phyloP scores from a whole-genome alignment of 768 basidiomycete species.

The Suillus subaureus region DNA sequence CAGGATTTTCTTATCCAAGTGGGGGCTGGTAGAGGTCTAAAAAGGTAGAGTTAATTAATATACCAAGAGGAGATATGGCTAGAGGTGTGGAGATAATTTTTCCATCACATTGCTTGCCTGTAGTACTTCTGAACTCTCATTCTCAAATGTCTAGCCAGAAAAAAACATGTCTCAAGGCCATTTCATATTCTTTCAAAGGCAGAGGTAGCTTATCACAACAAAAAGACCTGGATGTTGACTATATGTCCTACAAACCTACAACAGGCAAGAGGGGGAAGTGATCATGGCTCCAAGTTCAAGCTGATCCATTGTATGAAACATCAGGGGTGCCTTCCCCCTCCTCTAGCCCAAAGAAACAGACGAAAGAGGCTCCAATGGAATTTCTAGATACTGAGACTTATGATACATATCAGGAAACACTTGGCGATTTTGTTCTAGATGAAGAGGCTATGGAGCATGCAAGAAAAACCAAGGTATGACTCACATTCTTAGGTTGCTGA shows the following conservation, averaged over 20 bases:
- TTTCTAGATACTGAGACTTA: not conserved
- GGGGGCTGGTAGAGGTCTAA: not conserved
- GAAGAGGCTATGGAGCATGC: not conserved
- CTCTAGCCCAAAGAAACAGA: not conserved
- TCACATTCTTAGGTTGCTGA: too few species aligned
- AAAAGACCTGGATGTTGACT: not conserved
- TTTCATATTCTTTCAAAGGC: conserved; percentile 3
- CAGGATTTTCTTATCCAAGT: not conserved
- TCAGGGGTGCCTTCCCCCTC: not conserved
- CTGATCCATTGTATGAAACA: not conserved
- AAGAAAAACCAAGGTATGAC: not conserved
- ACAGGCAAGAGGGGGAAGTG: not conserved
- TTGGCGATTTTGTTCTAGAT: not conserved
- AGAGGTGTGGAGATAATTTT: not conserved
- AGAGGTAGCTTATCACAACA: not conserved
- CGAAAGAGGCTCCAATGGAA: not conserved
- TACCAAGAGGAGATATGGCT: not conserved
- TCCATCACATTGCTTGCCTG: not conserved
- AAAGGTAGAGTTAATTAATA: not conserved
- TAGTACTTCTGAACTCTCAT: not conserved
- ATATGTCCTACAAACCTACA: not conserved
- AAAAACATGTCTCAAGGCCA: not conserved
- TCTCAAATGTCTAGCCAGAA: not conserved
- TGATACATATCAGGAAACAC: not conserved
- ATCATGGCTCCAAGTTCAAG: not conserved